These are phyloP conservation scores for Trichoderma endophyticum DNA, from an alignment of 2,329 filamentous ascomycete genomes.

Conservation along the genomic window DNA sequence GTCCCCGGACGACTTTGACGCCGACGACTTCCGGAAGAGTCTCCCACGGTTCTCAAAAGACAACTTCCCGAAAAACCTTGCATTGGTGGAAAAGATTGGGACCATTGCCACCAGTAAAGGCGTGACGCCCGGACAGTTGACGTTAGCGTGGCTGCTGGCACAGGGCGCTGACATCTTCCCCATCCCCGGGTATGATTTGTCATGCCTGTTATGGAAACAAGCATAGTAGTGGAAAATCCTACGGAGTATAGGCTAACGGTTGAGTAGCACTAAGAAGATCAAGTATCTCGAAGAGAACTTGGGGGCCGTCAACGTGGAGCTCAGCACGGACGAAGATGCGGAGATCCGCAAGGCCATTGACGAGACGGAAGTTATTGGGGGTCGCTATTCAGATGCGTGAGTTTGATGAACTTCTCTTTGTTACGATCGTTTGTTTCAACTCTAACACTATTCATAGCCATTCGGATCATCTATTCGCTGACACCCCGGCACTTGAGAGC, in stretches of 20 bases:
- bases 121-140: conserved; percentile 54
- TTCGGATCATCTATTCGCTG: not conserved
- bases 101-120: conserved; percentile 51
- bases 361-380: conserved; percentile 29
- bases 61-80: conserved; percentile 45
- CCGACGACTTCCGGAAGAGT: conserved; percentile 39
- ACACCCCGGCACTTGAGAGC: not conserved
- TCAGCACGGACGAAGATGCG: conserved; percentile 35
- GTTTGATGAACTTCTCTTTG: not conserved
- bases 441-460: not conserved
- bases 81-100: conserved; percentile 48
- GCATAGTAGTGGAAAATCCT: no score
- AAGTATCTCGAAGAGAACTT: conserved; percentile 48
- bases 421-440: not conserved
- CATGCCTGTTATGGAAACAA: not conserved
- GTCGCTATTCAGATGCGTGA: conserved; percentile 23
- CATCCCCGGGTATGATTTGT: conserved; percentile 42
- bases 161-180: conserved; percentile 60
- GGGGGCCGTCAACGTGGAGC: conserved; percentile 30
- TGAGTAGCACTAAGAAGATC: conserved; percentile 40
- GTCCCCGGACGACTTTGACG: conserved; percentile 42
- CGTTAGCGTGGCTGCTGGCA: conserved; percentile 60
- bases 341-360: conserved; percentile 31
- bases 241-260: not conserved
- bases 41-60: conserved; percentile 22